phyloP scores from a whole-genome alignment of 805 yeast species.

The Ascoidea asiatica region DNA sequence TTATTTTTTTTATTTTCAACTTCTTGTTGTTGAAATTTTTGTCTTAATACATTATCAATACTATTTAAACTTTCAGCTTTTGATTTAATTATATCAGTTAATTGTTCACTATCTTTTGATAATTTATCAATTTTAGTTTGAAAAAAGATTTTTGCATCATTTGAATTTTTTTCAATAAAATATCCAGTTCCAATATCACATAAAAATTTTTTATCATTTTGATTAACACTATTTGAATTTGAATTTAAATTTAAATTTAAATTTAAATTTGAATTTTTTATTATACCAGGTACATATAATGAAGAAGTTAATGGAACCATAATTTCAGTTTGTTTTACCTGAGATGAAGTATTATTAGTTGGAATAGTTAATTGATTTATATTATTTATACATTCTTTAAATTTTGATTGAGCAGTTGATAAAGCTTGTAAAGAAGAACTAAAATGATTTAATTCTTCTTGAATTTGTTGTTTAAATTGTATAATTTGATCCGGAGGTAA shows the following conservation, averaged over 20 bases:
- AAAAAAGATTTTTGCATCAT: constrained; percentile 60
- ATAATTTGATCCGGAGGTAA: constrained; percentile 75
- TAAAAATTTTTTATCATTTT: no score
- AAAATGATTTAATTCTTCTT: constrained; percentile 77
- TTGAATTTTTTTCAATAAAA: constrained; percentile 65
- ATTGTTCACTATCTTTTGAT: constrained; percentile 56
- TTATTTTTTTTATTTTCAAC: constrained; percentile 9
- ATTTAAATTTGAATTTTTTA: constrained; percentile 45
- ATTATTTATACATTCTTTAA: constrained; percentile 66
- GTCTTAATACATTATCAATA: constrained; percentile 44
- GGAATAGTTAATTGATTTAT: constrained; percentile 37
- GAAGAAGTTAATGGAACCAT: constrained; percentile 85
- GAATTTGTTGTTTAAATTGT: constrained; percentile 72
- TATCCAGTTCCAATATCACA: constrained; percentile 97
- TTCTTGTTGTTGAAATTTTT: constrained; percentile 34
- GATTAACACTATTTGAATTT: no score
- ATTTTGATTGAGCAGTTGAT: constrained; percentile 68
- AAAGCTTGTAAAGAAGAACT: constrained; percentile 75
- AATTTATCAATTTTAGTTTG: constrained; percentile 60
- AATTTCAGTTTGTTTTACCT: constrained; percentile 34
- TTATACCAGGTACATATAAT: constrained; percentile 76
- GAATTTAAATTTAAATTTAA: no score
- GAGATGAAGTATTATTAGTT: constrained; percentile 8
- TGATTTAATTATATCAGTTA: constrained; percentile 62
- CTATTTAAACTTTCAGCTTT: constrained; percentile 53